Conservation (phyloP, 2,329 filamentous ascomycete genomes). For the Hypoxylon sp. region DNA sequence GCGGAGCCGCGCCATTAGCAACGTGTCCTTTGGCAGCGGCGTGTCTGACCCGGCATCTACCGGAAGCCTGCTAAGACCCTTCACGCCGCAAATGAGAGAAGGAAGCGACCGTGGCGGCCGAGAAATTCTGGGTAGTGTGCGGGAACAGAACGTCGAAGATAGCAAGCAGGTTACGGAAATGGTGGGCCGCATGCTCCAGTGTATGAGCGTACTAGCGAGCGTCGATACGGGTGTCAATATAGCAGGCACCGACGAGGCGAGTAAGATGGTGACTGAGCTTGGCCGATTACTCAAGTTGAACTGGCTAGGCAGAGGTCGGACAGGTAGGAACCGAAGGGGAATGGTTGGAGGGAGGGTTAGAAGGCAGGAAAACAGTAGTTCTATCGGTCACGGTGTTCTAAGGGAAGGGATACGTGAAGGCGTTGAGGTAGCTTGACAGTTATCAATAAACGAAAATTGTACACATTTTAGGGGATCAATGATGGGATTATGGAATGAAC, state of each 20-base stretch:
- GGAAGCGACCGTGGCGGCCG: slow-evolving; percentile 46
- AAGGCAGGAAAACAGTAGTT: slow-evolving; percentile 57
- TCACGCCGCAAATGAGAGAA: slow-evolving; percentile 61
- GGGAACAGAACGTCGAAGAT: slow-evolving; percentile 74
- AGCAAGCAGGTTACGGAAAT: slow-evolving; percentile 91
- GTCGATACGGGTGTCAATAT: slow-evolving; percentile 64
- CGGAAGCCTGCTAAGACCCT: slow-evolving; percentile 64
- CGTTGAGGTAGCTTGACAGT: slow-evolving; percentile 48
- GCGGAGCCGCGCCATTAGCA: slow-evolving; percentile 86
- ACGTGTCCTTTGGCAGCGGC: slow-evolving; percentile 78
- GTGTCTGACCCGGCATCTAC: slow-evolving; percentile 57
- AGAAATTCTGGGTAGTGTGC: slow-evolving; percentile 57
- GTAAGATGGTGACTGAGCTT: slow-evolving; percentile 85
- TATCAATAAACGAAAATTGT: not conserved
- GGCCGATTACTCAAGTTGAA: slow-evolving; percentile 94
- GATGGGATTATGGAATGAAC: not conserved
- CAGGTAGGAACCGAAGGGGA: slow-evolving; percentile 88
- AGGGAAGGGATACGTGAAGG: slow-evolving; percentile 50
- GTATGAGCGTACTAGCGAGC: slow-evolving; percentile 88
- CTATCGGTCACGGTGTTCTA: slow-evolving; percentile 38
- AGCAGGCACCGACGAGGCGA: slow-evolving; percentile 71
- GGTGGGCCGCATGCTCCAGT: slow-evolving; percentile 95
- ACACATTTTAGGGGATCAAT: not conserved
- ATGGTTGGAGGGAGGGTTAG: slow-evolving; percentile 81
- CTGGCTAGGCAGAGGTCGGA: slow-evolving; percentile 92